These are phyloP conservation scores for Magnusiomyces magnusii DNA, from an alignment of 1,139 yeast genomes.

Conservation along the genomic window DNA sequence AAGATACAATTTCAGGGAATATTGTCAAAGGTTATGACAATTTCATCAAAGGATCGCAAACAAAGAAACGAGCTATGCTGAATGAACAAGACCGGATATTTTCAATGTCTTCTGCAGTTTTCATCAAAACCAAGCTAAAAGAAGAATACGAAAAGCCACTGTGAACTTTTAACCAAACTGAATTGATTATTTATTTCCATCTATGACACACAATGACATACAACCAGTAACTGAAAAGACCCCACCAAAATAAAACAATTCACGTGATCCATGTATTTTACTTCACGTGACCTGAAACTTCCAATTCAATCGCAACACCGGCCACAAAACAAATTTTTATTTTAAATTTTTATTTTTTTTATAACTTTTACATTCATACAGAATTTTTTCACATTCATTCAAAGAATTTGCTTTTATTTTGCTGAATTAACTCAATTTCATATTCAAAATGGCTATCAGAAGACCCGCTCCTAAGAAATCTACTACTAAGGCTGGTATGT, in stretches of 20 bases:
- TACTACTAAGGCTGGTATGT: neutral
- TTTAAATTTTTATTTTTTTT: no score
- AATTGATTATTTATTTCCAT: no score
- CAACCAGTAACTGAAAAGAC: no score
- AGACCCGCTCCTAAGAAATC: neutral
- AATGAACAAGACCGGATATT: slow-evolving; percentile 81
- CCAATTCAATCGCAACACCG: neutral
- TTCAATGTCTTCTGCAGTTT: slow-evolving; percentile 70
- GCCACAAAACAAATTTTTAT: neutral
- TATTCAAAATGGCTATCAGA: neutral
- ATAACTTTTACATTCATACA: neutral
- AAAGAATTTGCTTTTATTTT: neutral
- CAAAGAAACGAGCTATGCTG: slow-evolving; percentile 38
- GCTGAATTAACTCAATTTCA: no score
- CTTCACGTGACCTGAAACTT: no score
- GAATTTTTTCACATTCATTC: neutral
- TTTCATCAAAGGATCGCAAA: slow-evolving; percentile 15
- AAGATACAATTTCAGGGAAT: slow-evolving; percentile 42
- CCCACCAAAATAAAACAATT: no score
- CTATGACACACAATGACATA: no score
- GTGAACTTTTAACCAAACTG: no score
- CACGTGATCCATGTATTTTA: neutral
- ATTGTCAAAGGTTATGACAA: neutral
- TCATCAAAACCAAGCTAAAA: slow-evolving; percentile 45
- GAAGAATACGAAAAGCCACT: no score